These are phyloP conservation scores for Sporobolomyces pararoseus DNA, from an alignment of 768 basidiomycete genomes.

Conservation along the genomic window DNA sequence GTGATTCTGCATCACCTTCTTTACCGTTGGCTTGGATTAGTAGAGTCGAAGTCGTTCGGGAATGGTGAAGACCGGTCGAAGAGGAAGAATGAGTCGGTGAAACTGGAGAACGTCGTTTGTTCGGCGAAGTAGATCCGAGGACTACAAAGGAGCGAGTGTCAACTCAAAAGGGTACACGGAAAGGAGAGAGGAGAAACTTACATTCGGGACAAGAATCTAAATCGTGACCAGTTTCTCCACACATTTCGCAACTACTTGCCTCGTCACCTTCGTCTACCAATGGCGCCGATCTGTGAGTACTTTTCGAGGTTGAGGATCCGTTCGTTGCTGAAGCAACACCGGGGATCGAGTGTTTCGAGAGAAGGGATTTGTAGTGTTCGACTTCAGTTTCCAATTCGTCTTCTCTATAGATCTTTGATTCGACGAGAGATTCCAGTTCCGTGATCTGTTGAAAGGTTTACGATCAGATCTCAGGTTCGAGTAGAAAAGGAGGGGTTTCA, in stretches of 20 bases:
- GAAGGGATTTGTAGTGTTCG: constrained; percentile 63
- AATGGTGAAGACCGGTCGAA: constrained; percentile 1
- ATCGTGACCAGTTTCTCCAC: constrained; percentile 78
- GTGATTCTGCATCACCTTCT: constrained; percentile 29
- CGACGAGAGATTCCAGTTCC: constrained; percentile 87
- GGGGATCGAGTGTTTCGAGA: constrained; percentile 44
- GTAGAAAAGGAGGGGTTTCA: background rate
- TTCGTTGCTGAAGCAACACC: constrained; percentile 48
- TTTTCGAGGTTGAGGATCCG: background rate
- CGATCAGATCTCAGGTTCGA: constrained; percentile 42
- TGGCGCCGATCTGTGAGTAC: background rate
- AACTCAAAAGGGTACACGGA: background rate
- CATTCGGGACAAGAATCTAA: constrained; percentile 77
- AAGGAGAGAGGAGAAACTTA: constrained; percentile 46
- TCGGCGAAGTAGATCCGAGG: constrained; percentile 27
- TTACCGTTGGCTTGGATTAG: constrained; percentile 21
- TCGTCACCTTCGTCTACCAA: constrained; percentile 17
- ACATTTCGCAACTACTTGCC: constrained; percentile 67
- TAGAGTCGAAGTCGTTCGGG: constrained; percentile 10
- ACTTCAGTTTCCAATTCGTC: constrained; percentile 85
- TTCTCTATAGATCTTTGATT: constrained; percentile 91
- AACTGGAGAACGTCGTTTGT: constrained; percentile 39
- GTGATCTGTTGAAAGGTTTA: constrained; percentile 69
- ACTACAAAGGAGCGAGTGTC: background rate
- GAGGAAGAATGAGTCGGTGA: constrained; percentile 32